Conservation (phyloP, 2,329 filamentous ascomycete genomes). For the Aspergillus neoniger region DNA sequence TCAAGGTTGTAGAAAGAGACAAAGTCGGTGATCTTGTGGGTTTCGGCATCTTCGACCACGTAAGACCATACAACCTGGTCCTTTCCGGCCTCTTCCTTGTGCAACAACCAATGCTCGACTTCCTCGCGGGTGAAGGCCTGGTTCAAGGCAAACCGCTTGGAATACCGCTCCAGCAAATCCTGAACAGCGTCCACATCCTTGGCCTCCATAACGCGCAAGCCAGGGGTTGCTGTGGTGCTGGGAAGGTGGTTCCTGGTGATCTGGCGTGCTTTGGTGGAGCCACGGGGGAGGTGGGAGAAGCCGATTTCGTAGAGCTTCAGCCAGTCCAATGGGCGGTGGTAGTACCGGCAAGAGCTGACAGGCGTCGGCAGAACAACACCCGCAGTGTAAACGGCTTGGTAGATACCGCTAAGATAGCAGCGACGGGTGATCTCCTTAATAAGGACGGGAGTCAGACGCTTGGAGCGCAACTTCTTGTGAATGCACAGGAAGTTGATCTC, state of each 20-base stretch:
- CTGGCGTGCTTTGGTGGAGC: conserved; percentile 83
- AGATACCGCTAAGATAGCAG: conserved; percentile 82
- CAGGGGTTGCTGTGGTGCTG: conserved; percentile 68
- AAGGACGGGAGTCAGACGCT: conserved; percentile 86
- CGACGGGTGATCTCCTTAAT: conserved; percentile 97
- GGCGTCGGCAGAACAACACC: conserved; percentile 89
- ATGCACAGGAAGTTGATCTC: conserved; percentile 99
- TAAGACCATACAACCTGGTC: conserved; percentile 93
- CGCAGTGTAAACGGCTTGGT: conserved; percentile 94
- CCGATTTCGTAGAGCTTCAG: conserved; percentile 92
- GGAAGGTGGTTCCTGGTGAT: conserved; percentile 84
- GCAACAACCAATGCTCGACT: conserved; percentile 82
- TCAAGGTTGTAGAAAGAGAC: conserved; percentile 96
- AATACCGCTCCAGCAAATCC: conserved; percentile 73
- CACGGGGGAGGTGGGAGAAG: conserved; percentile 82
- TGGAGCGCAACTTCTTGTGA: conserved; percentile 94
- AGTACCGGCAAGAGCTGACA: conserved; percentile 91
- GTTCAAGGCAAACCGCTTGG: conserved; percentile 77
- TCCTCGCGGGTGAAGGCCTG: conserved; percentile 80
- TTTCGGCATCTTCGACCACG: conserved; percentile 73
- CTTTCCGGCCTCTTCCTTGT: conserved; percentile 62
- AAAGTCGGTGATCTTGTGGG: conserved; percentile 89
- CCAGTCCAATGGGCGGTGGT: conserved; percentile 92
- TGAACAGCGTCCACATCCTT: conserved; percentile 77
- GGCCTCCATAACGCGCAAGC: conserved; percentile 76